These are phyloP conservation scores for Mucor plumbeus DNA, from an alignment of 371 early-diverging fungal genomes.

Conservation along the genomic window DNA sequence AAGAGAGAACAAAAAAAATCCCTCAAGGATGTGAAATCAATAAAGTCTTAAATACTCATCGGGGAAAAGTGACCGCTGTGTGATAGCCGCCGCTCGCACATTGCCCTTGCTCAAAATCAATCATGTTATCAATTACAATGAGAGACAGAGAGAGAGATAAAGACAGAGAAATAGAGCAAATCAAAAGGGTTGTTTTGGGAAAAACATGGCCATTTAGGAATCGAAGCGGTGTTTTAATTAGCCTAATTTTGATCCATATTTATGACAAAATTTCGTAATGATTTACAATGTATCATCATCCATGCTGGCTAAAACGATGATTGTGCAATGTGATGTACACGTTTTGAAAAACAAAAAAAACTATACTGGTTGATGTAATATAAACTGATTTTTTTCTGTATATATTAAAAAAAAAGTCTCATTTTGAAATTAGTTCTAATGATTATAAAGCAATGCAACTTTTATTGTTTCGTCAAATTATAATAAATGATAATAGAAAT, in stretches of 20 bases:
- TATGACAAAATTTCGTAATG: not conserved
- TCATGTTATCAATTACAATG: not conserved
- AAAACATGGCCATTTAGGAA: not conserved
- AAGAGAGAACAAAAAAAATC: conserved; percentile 7
- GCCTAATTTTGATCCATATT: not conserved
- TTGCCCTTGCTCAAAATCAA: not conserved
- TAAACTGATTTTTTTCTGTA: not conserved
- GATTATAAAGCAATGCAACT: no score
- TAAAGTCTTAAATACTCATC: not conserved
- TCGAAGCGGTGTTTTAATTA: not conserved
- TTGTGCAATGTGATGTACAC: not conserved
- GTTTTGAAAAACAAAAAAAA: not conserved
- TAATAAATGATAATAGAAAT: not conserved
- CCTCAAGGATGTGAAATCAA: not conserved
- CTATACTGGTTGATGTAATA: not conserved
- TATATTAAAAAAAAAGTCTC: not conserved
- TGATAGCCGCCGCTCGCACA: not conserved
- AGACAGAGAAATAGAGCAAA: not conserved
- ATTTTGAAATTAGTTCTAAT: not conserved
- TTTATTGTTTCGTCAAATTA: not conserved
- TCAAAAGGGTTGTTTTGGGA: not conserved
- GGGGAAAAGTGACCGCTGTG: conserved; percentile 6
- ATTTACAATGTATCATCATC: not conserved
- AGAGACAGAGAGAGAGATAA: not conserved
- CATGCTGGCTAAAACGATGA: not conserved